These are phyloP conservation scores for Melampsora larici-populina DNA, from an alignment of 1,284 basidiomycete genomes.

Conservation along the genomic window DNA sequence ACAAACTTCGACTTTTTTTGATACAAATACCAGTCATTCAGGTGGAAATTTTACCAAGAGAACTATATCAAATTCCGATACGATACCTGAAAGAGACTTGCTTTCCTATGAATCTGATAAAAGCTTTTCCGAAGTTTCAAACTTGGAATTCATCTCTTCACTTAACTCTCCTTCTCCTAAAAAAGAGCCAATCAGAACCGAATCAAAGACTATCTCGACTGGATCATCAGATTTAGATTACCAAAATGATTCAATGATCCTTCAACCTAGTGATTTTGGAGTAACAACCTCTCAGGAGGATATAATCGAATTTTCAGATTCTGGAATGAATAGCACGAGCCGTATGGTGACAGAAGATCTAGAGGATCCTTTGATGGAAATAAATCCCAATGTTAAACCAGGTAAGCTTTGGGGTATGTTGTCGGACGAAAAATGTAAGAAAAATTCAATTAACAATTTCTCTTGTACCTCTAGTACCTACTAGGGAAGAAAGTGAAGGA, in stretches of 20 bases:
- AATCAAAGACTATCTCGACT: too few species aligned
- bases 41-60: neutral
- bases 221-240: neutral
- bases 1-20: too few species aligned
- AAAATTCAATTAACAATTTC: too few species aligned
- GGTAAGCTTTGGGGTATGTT: too few species aligned
- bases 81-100: neutral
- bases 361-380: too few species aligned
- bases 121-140: neutral
- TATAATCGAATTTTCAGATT: constrained; percentile 3
- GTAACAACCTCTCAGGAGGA: neutral
- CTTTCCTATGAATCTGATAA: neutral
- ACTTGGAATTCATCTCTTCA: neutral
- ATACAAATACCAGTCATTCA: too few species aligned
- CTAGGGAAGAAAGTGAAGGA: neutral
- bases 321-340: neutral
- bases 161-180: neutral
- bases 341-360: too few species aligned
- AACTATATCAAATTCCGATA: neutral
- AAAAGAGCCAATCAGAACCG: too few species aligned
- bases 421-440: too few species aligned
- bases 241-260: neutral
- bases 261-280: neutral
- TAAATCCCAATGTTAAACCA: too few species aligned
- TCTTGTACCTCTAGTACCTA: neutral